These are phyloP conservation scores for Fusarium liriodendri DNA, from an alignment of 2,329 filamentous ascomycete genomes.

Conservation along the genomic window DNA sequence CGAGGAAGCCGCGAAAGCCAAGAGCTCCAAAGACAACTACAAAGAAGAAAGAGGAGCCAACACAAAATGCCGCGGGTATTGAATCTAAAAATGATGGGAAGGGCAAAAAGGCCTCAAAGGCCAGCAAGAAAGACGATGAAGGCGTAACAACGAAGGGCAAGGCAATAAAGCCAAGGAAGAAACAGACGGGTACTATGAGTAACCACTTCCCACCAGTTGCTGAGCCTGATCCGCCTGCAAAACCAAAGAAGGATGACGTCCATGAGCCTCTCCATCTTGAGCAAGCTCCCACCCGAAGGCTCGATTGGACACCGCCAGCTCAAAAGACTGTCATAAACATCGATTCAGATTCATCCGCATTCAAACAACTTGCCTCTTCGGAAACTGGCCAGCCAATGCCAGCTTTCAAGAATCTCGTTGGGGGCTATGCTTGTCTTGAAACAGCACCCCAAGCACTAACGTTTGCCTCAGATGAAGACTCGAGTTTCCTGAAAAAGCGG, in stretches of 20 bases:
- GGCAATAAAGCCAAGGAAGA: conserved; percentile 9
- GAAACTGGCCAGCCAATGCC: conserved; percentile 34
- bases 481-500: conserved; percentile 61
- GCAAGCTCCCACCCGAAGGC: conserved; percentile 65
- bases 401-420: conserved; percentile 58
- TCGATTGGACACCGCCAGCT: conserved; percentile 76
- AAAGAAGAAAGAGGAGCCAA: conserved; percentile 17
- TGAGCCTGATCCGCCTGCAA: conserved; percentile 21
- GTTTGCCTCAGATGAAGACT: conserved; percentile 41
- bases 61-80: not conserved
- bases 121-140: conserved; percentile 42
- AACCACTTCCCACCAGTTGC: conserved; percentile 45
- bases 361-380: conserved; percentile 18
- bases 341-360: conserved; percentile 47
- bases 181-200: conserved; percentile 48
- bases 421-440: conserved; percentile 54
- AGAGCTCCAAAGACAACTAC: conserved; percentile 25
- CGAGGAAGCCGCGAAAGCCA: conserved; percentile 33
- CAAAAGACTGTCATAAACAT: conserved; percentile 48
- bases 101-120: not conserved
- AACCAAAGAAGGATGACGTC: conserved; percentile 36
- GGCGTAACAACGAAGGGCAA: conserved; percentile 51
- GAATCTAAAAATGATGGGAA: not conserved
- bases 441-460: conserved; percentile 24
- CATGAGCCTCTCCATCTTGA: conserved; percentile 55